A percentile compares a stretch with the other conserved stretches of the same genome.
These are phyloP conservation scores for Paecilomyces dactylethromorphus DNA, from an alignment of 2,329 filamentous ascomycete species.

Conservation along the genomic window DNA sequence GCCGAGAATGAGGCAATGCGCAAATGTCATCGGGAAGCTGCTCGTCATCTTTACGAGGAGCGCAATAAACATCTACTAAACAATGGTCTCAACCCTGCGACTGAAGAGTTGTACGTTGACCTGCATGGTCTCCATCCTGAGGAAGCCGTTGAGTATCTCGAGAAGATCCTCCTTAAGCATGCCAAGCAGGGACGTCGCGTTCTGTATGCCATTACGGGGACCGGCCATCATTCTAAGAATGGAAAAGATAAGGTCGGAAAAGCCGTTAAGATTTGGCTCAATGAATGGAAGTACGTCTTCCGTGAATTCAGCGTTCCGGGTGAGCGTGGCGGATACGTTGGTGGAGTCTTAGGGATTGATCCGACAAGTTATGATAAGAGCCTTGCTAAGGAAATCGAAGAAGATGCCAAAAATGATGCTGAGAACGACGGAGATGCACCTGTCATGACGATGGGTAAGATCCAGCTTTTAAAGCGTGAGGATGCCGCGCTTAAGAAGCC, in stretches of 20 bases:
- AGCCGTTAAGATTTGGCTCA: slow-evolving; percentile 81
- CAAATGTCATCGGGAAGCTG: slow-evolving; percentile 91
- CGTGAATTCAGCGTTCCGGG: slow-evolving; percentile 94
- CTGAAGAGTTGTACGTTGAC: slow-evolving; percentile 82
- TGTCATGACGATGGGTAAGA: slow-evolving; percentile 34
- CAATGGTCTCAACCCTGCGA: slow-evolving; percentile 36
- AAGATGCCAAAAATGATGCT: slow-evolving; percentile 12
- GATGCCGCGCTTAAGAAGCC: slow-evolving; percentile 24
- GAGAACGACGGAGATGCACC: slow-evolving; percentile 18
- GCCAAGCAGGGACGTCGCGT: slow-evolving; percentile 57
- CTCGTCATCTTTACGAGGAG: slow-evolving; percentile 84
- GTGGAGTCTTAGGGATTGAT: slow-evolving; percentile 59
- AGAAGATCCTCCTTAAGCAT: slow-evolving; percentile 80
- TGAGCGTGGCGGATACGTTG: slow-evolving; percentile 73
- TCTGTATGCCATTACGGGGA: slow-evolving; percentile 93
- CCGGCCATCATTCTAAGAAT: slow-evolving; percentile 95
- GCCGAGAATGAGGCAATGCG: slow-evolving; percentile 97
- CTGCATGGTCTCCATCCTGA: slow-evolving; percentile 97
- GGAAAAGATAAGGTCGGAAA: slow-evolving; percentile 98
- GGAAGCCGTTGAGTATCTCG: slow-evolving; percentile 90
- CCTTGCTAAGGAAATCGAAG: slow-evolving; percentile 17
- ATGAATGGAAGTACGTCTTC: slow-evolving; percentile 93
- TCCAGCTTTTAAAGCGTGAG: slow-evolving; percentile 41
- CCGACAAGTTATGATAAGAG: slow-evolving; percentile 51
- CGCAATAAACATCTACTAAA: slow-evolving; percentile 64